These are phyloP conservation scores for Neurospora tetrasperma DNA, from an alignment of 495 filamentous ascomycete species.

Conservation along the genomic window DNA sequence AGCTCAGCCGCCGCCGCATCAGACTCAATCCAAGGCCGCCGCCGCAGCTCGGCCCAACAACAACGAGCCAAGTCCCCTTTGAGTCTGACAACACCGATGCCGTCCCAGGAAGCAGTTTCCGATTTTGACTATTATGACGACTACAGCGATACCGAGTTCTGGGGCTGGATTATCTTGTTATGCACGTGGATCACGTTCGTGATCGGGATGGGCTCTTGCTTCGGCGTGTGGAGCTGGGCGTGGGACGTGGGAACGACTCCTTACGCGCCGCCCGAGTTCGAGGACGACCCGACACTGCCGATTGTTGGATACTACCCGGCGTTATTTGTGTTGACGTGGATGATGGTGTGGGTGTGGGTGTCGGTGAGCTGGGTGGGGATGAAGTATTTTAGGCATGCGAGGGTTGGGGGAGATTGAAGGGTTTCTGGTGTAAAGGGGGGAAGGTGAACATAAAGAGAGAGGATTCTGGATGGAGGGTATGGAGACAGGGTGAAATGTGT, in stretches of 20 bases:
- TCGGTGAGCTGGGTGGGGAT: slow-evolving; percentile 94
- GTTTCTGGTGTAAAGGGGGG: neutral
- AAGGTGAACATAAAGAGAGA: neutral
- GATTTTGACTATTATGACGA: slow-evolving; percentile 47
- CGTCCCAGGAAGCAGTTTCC: slow-evolving; percentile 25
- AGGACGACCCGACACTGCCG: slow-evolving; percentile 85
- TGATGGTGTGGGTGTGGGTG: slow-evolving; percentile 99
- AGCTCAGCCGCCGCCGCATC: neutral
- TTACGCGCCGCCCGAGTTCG: slow-evolving; percentile 82
- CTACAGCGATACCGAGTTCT: slow-evolving; percentile 89
- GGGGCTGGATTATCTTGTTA: slow-evolving; percentile 86
- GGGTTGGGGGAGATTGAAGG: slow-evolving; percentile 49
- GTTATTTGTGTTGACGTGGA: slow-evolving; percentile 77
- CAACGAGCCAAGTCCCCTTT: slow-evolving; percentile 52
- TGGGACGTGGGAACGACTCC: slow-evolving; percentile 98
- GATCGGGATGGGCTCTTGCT: slow-evolving; percentile 86
- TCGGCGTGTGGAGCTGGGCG: slow-evolving; percentile 99
- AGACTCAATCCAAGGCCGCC: slow-evolving; percentile 27
- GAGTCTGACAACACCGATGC: slow-evolving; percentile 32
- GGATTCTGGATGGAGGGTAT: neutral
- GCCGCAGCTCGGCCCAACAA: slow-evolving; percentile 39
- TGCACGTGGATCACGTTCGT: slow-evolving; percentile 94
- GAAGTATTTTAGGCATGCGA: slow-evolving; percentile 98
- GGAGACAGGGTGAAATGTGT: neutral
- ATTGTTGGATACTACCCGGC: slow-evolving; percentile 97